Base-by-base conservation (phyloP, 176 grass and related monocot species). In the Chrysopogon serrulatus region DNA sequence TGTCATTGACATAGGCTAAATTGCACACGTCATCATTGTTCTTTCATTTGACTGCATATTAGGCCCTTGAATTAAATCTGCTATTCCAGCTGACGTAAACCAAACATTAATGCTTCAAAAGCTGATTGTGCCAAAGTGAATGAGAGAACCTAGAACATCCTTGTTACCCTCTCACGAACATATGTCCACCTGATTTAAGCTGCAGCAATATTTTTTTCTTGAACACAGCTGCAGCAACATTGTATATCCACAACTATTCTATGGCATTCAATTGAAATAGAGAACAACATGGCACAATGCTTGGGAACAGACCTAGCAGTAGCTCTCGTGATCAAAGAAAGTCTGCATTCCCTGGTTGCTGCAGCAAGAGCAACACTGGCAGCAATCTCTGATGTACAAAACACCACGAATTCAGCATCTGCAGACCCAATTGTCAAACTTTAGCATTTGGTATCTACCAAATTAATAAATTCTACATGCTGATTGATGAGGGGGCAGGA, bases 91-190 rank as follows among this genome's bases (percentile, higher is more conserved):
- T 76, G 93, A 93, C 15, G 76, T 85, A 90, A 98, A 92, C 96
- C 96, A 98, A 71, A 88, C 93, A 98, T 98, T 85, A 98, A 87
- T 82, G 93, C 89, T 73, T 98, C 96, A 73, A 85, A 93, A 70
- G 92, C 87, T 65, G 89, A 87, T 28, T 95, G 93, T 53, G 85
- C 91, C 93, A 95, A 93, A 26, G 91, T 98, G 79, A 98, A 98
- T 34, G 91, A 98, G 17, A 98, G 91, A 91, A 98, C 93, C 91
- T 93, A 98, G 85, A 95, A 98, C 96, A 98, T 95, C 40, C 93
- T 91, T 79, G 84, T 90, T 83, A 73, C 87, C 64, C 91, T 88
- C 85, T 98, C 96, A 37, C 77, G 19, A 53, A 53, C 8, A 53
- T 49, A 53, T 53, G 48, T 53, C 48, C 48, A 53, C 18, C 48